Evolutionary conservation across 768 basidiomycete genomes (phyloP), one percentile per base, ranked within the genome.

Genomic region (Hygrocybe punicea): DNA sequence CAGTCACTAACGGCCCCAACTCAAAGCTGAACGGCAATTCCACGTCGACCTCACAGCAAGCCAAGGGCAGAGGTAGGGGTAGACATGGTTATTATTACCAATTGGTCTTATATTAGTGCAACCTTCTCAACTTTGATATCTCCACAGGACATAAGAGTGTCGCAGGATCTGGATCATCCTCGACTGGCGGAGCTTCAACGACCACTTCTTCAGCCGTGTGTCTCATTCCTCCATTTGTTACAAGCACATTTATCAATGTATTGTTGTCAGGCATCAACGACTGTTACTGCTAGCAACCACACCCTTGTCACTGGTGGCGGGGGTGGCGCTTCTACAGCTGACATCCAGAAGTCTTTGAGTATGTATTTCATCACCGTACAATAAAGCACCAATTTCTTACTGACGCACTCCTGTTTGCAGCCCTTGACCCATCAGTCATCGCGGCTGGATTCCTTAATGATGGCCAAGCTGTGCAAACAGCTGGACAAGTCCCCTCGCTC

Each of bases 401-500:
- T 58, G 10, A 65, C 50, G 23, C 17, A 5, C 35, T 6, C 39
- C 44, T 45, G 44, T 29, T n/a, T 52, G 2, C 35, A 71, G 76
- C 76, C 9, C 71, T 83, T 39, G 75, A 79, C 58, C 70, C 73
- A 17, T 53, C 56, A 8, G 75, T 81, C 24, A 69, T 82, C 58
- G 68, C 70, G 29, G 60, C 51, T 4, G 76, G 74, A 6, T 80
- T 81, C 61, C 68, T 67, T 19, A 71, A 75, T 37, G 67, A 82
- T 52, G 82, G 82, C 8, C 77, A 79, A 63, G 69, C 69, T 17
- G 65, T 67, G 7, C 76, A 76, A 4, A 62, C 67, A 6, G 65
- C 67, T 4, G 83, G 81, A 24, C 81, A 84, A 65, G 78, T 77
- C 34, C 65, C 77, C 1, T 81, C 81, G 10, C 50, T 77, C 29